phyloP scores from a whole-genome alignment of 2,329 filamentous ascomycete genomes.

The Phoma sp. region DNA sequence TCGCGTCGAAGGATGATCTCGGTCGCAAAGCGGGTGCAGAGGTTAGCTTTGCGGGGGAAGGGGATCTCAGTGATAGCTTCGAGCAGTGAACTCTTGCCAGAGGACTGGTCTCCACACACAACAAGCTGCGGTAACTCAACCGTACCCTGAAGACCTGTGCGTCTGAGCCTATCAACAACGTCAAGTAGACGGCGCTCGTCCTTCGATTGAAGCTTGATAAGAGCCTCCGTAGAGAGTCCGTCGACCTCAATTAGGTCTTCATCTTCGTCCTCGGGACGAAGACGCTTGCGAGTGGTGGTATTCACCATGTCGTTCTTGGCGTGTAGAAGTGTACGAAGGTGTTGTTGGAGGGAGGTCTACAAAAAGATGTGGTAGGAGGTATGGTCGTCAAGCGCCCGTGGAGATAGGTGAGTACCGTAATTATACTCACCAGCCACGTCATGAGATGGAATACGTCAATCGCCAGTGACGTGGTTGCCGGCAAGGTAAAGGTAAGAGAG shows the following conservation, averaged over 20 bases:
- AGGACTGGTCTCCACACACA: constrained; percentile 36
- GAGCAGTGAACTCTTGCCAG: constrained; percentile 67
- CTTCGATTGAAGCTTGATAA: constrained; percentile 53
- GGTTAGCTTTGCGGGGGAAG: constrained; percentile 59
- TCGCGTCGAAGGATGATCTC: constrained; percentile 50
- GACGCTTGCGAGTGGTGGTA: not conserved
- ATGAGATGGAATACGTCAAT: no score
- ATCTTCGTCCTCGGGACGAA: not conserved
- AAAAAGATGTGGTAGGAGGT: not conserved
- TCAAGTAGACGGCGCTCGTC: constrained; percentile 58
- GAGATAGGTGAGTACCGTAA: no score
- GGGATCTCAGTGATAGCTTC: constrained; percentile 66
- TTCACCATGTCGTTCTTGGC: not conserved
- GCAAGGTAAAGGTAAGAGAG: no score
- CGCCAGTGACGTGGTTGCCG: no score
- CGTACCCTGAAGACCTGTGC: constrained; percentile 50
- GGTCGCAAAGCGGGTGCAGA: constrained; percentile 66
- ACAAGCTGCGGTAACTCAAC: constrained; percentile 42
- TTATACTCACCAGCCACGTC: no score
- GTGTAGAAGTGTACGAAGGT: not conserved
- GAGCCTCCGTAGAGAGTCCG: constrained; percentile 38
- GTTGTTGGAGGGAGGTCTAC: not conserved
- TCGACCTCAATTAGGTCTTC: constrained; percentile 1
- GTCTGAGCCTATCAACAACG: constrained; percentile 59
- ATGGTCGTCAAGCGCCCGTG: no score